A percentile compares a stretch with the other conserved stretches of the same genome.
Evolutionary conservation across 306 rosid species (phyloP).

Genomic region (Cucurbita argyrosperma): DNA sequence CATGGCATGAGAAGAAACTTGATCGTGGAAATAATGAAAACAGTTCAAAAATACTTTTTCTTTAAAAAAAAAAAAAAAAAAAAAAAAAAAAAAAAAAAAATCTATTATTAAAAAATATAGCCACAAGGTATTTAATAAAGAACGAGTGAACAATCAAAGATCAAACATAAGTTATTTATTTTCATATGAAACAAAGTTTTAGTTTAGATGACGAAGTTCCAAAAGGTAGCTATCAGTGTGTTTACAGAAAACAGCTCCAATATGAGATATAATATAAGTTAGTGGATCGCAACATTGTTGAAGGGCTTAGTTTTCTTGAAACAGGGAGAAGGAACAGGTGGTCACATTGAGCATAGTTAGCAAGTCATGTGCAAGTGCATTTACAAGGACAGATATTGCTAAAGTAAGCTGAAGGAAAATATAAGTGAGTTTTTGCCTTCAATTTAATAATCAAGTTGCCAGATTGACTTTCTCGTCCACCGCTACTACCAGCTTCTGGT

Average conservation of each 20-base stretch:
- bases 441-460: constrained; percentile 70
- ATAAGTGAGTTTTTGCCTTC: constrained; percentile 28
- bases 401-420: not conserved
- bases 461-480: constrained; percentile 48
- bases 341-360: not conserved
- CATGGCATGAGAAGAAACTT: not conserved
- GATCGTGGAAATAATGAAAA: not conserved
- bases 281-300: not conserved
- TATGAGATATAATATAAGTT: not conserved
- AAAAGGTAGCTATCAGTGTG: too few relatives aligned
- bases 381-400: not conserved
- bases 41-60: not conserved
- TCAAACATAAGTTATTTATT: not conserved
- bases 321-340: not conserved
- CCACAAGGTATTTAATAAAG: not conserved
- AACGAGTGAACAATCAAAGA: not conserved
- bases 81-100: not conserved
- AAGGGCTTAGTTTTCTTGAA: not conserved
- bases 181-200: too few relatives aligned
- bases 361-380: not conserved
- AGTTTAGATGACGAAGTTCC: too few relatives aligned
- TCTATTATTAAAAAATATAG: not conserved
- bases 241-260: too few relatives aligned
- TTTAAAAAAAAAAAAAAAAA: too few relatives aligned
- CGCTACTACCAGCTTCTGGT: constrained; percentile 82